Base-by-base conservation (phyloP, 2,329 filamentous ascomycete species). In the Aspergillus sp. region DNA sequence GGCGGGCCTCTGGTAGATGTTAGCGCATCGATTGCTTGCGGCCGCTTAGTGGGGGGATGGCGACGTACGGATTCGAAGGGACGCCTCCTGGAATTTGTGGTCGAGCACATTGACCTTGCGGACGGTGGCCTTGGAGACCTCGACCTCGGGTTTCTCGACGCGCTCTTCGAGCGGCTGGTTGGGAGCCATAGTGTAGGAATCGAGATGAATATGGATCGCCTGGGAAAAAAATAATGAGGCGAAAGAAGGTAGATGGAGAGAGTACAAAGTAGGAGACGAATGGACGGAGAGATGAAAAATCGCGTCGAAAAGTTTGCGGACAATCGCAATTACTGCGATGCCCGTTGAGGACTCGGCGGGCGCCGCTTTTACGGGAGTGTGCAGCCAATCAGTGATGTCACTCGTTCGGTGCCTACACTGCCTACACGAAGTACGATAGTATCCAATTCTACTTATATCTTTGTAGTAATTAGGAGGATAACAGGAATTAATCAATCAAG, bases 1-100 rank as follows among this genome's bases (percentile, higher is more conserved):
- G 81, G 66, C 88, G 87, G 66, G 91, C 89, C 92, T n/a, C 16
- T 38, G 34, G 16, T 11, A 3, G 1, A 11, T 38, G 34, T 38
- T 38, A 38, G 32, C 32, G 9, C 3, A 11, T n/a, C 9, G 3
- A 34, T 34, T 34, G 29, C 29, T 7, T 7, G 6, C 13, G 29
- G 13, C 6, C 11, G 10, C 32, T 13, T 11, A 34, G 32, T 11
- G 9, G 32, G 29, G n/a, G n/a, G 32, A 34, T 23, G 21, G 32
- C 14, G 16, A 38, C 34, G 7, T 17, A 42, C 40, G 40, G 6
- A 13, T 13, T 11, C 17, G 14, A 9, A 42, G 16, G 6, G 11
- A n/a, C 9, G 16, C 40, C 16, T 21, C 14, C 5, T 19, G n/a
- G 17, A 42, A 42, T 17, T 42, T 17, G 16, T 20, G 40, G 11